Conservation (phyloP, 768 basidiomycete species). For the Thelephora ganbajun region DNA sequence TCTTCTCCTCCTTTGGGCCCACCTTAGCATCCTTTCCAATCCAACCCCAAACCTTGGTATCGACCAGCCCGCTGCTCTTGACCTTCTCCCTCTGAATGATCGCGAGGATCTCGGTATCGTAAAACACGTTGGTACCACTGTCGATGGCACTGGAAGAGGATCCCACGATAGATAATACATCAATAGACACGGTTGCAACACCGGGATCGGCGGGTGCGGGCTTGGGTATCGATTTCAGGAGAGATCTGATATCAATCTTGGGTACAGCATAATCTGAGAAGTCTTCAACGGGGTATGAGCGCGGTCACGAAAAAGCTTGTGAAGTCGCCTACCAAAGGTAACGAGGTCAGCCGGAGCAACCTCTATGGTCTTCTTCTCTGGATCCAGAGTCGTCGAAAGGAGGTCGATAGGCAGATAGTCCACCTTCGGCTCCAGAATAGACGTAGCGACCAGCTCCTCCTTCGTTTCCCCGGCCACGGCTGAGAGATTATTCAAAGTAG, state of each 20-base stretch:
- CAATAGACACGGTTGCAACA: conserved; percentile 53
- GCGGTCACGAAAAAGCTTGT: background rate
- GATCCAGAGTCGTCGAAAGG: background rate
- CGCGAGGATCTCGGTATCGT: conserved; percentile 58
- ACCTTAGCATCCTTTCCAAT: conserved; percentile 37
- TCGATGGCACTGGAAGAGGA: conserved; percentile 31
- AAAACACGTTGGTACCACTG: conserved; percentile 40
- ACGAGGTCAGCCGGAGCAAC: background rate
- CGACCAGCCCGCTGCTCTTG: conserved; percentile 47
- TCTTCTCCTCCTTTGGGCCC: conserved; percentile 49
- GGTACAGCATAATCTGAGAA: conserved; percentile 32
- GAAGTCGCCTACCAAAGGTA: background rate
- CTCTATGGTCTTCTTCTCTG: background rate
- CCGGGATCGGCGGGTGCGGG: conserved; percentile 19
- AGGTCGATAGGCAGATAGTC: background rate
- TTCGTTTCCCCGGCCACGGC: too few species aligned
- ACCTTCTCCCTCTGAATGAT: conserved; percentile 61
- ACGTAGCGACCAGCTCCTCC: background rate
- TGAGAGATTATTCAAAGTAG: background rate
- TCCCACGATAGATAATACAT: conserved; percentile 48
- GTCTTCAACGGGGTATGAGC: conserved; percentile 16
- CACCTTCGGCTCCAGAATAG: background rate
- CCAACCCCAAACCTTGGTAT: conserved; percentile 70
- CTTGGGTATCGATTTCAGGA: conserved; percentile 23
- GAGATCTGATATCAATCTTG: conserved; percentile 28